These are phyloP conservation scores for Rhodotorula babjevae DNA, from an alignment of 768 basidiomycete species.

Conservation along the genomic window DNA sequence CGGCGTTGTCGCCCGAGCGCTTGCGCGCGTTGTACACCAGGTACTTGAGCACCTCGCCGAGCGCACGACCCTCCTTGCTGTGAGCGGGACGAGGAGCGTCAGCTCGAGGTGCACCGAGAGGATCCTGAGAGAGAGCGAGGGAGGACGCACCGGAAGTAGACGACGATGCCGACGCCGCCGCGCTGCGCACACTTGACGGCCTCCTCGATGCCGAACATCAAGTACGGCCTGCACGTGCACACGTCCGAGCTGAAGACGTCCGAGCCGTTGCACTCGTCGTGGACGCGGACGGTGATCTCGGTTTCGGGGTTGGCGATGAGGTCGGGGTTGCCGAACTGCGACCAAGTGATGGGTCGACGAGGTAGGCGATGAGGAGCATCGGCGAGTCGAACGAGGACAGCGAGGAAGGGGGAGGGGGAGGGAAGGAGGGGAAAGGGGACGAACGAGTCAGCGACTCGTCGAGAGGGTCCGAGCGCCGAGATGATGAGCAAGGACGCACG, in stretches of 20 bases:
- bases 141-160: constrained; percentile 61
- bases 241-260: constrained; percentile 86
- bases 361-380: constrained; percentile 35
- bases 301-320: constrained; percentile 69
- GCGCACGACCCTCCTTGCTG: constrained; percentile 76
- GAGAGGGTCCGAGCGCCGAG: too few relatives aligned
- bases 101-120: not conserved
- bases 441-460: too few relatives aligned
- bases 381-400: not conserved
- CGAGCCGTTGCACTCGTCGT: constrained; percentile 95
- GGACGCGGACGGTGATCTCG: constrained; percentile 78
- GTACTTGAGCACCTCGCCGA: constrained; percentile 69
- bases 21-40: constrained; percentile 95
- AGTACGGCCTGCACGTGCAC: constrained; percentile 88
- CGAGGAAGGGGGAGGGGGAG: constrained; percentile 47
- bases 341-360: too few relatives aligned
- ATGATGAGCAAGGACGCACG: constrained; percentile 43
- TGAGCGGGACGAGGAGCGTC: not conserved
- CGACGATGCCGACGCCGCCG: constrained; percentile 85
- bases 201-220: constrained; percentile 58
- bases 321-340: constrained; percentile 72
- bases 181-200: constrained; percentile 75
- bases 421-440: too few relatives aligned
- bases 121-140: not conserved
- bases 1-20: constrained; percentile 84